A percentile compares a stretch with the other conserved stretches of the same genome.
Evolutionary conservation across 257 asterid genomes (phyloP).

Genomic region (Knoxia roxburghii): DNA sequence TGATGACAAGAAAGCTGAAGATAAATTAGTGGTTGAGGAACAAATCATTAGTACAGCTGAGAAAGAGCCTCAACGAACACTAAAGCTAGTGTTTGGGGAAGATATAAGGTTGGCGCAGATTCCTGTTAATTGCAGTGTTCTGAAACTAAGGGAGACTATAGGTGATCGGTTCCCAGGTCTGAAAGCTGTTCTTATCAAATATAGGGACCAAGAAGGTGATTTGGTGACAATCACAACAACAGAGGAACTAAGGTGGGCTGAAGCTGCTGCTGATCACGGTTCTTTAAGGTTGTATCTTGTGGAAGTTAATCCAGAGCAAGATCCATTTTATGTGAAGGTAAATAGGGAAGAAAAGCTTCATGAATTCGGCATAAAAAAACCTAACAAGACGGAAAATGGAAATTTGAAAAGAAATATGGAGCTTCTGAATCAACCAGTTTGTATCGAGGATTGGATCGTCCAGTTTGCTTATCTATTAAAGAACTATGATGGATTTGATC

Average conservation of each 20-base stretch:
- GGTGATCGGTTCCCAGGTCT: slow-evolving; percentile 50
- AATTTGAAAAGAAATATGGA: slow-evolving; percentile 38
- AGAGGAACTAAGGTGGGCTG: slow-evolving; percentile 86
- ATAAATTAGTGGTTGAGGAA: slow-evolving; percentile 60
- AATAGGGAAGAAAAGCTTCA: slow-evolving; percentile 19
- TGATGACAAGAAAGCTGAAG: slow-evolving; percentile 30
- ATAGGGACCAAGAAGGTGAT: slow-evolving; percentile 86
- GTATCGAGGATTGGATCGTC: slow-evolving; percentile 74
- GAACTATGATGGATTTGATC: slow-evolving; percentile 62
- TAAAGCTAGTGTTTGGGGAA: slow-evolving; percentile 73
- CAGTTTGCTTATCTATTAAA: slow-evolving; percentile 69
- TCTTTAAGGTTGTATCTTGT: slow-evolving; percentile 61
- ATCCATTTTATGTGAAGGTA: slow-evolving; percentile 46
- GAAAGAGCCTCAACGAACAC: slow-evolving; percentile 39
- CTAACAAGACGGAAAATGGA: slow-evolving; percentile 29
- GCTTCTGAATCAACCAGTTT: slow-evolving; percentile 30
- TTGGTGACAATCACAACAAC: slow-evolving; percentile 69
- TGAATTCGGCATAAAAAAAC: slow-evolving; percentile 16
- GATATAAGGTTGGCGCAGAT: slow-evolving; percentile 83
- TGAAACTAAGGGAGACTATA: slow-evolving; percentile 53
- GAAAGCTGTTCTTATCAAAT: slow-evolving; percentile 60
- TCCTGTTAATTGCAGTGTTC: slow-evolving; percentile 53
- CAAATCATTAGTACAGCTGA: slow-evolving; percentile 32
- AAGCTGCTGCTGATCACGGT: slow-evolving; percentile 51
- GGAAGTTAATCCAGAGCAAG: slow-evolving; percentile 62